A percentile compares a stretch with the other conserved stretches of the same genome.
These are phyloP conservation scores for Hymenoscyphus fructigenus DNA, from an alignment of 2,329 filamentous ascomycete genomes.

Conservation along the genomic window DNA sequence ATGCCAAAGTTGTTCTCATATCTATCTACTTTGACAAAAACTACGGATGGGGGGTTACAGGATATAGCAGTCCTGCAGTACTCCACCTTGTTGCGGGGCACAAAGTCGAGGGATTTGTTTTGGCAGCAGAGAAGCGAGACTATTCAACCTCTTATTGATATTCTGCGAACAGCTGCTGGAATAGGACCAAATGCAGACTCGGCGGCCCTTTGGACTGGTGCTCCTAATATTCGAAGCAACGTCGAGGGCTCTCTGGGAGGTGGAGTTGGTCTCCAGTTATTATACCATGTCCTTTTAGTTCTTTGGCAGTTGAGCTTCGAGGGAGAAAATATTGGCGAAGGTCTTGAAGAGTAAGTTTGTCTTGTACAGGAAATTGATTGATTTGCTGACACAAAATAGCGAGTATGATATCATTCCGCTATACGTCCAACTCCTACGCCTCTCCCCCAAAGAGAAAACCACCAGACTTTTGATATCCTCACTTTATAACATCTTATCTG, in stretches of 20 bases:
- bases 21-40: conserved; percentile 79
- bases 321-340: conserved; percentile 67
- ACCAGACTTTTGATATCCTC: conserved; percentile 88
- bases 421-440: conserved; percentile 85
- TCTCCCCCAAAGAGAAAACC: conserved; percentile 97
- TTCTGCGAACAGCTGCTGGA: conserved; percentile 76
- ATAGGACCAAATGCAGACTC: conserved; percentile 64
- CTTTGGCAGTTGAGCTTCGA: conserved; percentile 98
- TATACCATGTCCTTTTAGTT: conserved; percentile 91
- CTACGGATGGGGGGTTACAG: conserved; percentile 83
- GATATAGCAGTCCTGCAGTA: conserved; percentile 94
- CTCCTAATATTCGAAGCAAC: conserved; percentile 50
- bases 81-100: conserved; percentile 77
- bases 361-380: background rate
- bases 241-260: conserved; percentile 67
- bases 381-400: conserved; percentile 44
- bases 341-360: conserved; percentile 76
- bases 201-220: conserved; percentile 61
- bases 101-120: conserved; percentile 74
- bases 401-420: conserved; percentile 91
- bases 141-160: conserved; percentile 75
- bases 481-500: conserved; percentile 76
- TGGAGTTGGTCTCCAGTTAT: conserved; percentile 84
- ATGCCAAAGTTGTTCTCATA: conserved; percentile 85
- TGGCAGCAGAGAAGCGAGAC: conserved; percentile 91